A percentile compares a stretch with the other conserved stretches of the same genome.
Evolutionary conservation across 2,329 filamentous ascomycete genomes (phyloP).

Genomic region (Exophiala oligosperma): DNA sequence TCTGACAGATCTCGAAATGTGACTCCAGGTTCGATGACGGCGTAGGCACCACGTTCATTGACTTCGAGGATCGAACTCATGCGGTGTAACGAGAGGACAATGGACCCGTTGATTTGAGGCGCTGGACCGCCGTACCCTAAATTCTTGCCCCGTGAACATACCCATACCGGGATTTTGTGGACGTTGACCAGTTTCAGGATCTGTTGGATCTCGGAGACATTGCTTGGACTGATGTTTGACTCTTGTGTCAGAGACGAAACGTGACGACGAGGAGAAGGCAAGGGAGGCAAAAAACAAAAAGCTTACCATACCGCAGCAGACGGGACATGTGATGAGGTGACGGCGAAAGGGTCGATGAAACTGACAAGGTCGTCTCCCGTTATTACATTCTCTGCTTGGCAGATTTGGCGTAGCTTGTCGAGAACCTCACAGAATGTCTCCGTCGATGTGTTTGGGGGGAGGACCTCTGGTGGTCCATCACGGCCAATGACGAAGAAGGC

Average conservation of each 20-base stretch:
- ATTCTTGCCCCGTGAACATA: slow-evolving; percentile 5
- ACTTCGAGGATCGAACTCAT: slow-evolving; percentile 35
- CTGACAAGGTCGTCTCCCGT: slow-evolving; percentile 1
- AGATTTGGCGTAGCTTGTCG: background rate
- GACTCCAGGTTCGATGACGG: slow-evolving; percentile 43
- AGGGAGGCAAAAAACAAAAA: too few species aligned
- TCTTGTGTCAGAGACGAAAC: too few species aligned
- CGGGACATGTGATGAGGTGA: background rate
- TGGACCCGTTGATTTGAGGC: slow-evolving; percentile 43
- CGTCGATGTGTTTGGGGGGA: background rate
- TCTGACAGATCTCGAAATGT: slow-evolving; percentile 47
- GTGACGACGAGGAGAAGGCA: too few species aligned
- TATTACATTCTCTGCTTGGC: background rate
- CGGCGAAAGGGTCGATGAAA: background rate
- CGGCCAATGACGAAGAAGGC: slow-evolving; percentile 1
- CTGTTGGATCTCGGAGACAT: slow-evolving; percentile 19
- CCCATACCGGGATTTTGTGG: background rate
- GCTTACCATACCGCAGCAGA: background rate
- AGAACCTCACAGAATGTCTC: background rate
- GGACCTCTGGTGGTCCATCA: background rate
- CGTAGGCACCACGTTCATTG: slow-evolving; percentile 33
- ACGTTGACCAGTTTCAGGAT: background rate
- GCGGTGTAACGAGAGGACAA: slow-evolving; percentile 44
- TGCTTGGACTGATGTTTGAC: slow-evolving; percentile 4
- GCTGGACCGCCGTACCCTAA: slow-evolving; percentile 51